Evolutionary conservation across 306 rosid species (phyloP).

Genomic region (Sphenostylis stenocarpa): DNA sequence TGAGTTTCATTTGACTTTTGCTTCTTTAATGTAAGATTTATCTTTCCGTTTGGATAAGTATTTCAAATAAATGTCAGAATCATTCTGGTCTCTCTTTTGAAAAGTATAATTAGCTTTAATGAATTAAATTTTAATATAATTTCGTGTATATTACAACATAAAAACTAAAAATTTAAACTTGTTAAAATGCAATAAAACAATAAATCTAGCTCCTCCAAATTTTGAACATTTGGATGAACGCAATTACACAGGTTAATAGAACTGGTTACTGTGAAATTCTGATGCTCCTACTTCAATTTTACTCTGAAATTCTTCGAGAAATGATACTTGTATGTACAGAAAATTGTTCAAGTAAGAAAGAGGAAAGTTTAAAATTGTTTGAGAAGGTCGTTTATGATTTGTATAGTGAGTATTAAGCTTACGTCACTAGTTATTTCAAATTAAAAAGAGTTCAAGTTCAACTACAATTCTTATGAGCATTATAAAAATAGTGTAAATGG

Average conservation of each 20-base stretch:
- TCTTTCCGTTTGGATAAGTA: neutral
- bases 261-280: neutral
- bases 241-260: neutral
- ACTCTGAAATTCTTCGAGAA: neutral
- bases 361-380: too few relatives aligned
- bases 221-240: neutral
- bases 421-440: neutral
- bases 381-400: neutral
- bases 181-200: neutral
- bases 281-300: neutral
- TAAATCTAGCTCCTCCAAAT: neutral
- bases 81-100: neutral
- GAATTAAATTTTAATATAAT: too few relatives aligned
- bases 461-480: neutral
- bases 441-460: neutral
- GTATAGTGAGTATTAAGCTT: too few relatives aligned
- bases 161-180: neutral
- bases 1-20: neutral
- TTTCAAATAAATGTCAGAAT: neutral
- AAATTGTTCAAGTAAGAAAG: too few relatives aligned
- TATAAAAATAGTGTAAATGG: too few relatives aligned
- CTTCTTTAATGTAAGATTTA: neutral
- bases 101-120: neutral
- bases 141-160: neutral
- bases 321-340: too few relatives aligned